Base-by-base conservation (phyloP, 129 eudicot genomes). In the Saussurea involucrata region DNA sequence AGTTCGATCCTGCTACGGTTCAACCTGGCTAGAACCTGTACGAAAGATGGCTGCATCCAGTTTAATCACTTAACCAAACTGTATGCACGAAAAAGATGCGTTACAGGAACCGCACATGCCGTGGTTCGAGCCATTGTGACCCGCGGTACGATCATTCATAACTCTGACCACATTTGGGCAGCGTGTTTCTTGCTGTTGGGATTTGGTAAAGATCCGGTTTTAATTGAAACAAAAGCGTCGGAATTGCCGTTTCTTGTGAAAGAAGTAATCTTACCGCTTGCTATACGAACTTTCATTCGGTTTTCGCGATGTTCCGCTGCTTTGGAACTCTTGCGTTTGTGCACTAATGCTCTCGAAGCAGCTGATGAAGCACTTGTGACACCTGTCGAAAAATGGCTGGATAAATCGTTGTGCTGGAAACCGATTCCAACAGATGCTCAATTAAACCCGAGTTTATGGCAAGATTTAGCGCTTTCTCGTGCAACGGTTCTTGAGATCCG, bases 321-420 rank as follows among this genome's bases (percentile, higher is more conserved):
- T 28, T 69, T 92, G 63, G 99, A 95, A 75, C 92, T 95, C 28
- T 91, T 95, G 11, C 87, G 99, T 13, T 71, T 92, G 8, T 88
- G 97, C 68, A 95, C 97, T 2, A 87, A 92, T 29, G 85, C 87
- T 6, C 85, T 95, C 1, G 99, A 95, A 77, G 97, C 96, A 6
- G 96, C 96, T 18, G 99, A 95, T 66, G 88, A 92, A 64, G 95
- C 88, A 4, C 87, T 95, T 18, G 92, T 92, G 17, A 83, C 96
- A n/a, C 99, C 97, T 0, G 99, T 92, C 11, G 96, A 95, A 22
- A 95, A 92, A 77, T 95, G 96, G 96, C 71, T 95, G 76, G 92
- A 90, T 75, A 88, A 84, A 73, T 90, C 97, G 0, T 73, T 95
- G 24, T 95, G 99, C 79, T 95, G 99, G 99, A 88, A 81, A 73